These are phyloP conservation scores for Cladorrhinum sp. DNA, from an alignment of 2,329 filamentous ascomycete genomes.

Conservation along the genomic window DNA sequence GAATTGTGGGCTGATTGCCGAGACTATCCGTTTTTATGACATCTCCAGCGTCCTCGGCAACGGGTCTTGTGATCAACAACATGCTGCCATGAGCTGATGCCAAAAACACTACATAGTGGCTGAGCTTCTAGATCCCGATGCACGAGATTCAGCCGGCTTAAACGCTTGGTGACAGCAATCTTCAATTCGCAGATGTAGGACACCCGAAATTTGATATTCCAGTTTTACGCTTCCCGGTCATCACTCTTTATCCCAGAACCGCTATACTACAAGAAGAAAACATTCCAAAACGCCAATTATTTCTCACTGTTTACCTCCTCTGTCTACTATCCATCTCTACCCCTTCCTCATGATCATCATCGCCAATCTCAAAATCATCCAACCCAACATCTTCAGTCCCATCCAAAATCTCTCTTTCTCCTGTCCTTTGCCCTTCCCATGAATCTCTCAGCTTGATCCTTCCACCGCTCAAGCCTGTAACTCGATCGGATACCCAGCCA, in stretches of 20 bases:
- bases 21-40: not conserved
- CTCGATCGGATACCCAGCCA: constrained; percentile 57
- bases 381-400: constrained; percentile 23
- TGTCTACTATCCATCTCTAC: not conserved
- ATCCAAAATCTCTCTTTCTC: constrained; percentile 20
- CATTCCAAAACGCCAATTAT: not conserved
- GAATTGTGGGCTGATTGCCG: not conserved
- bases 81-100: not conserved
- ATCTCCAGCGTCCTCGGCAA: no score
- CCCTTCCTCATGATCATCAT: constrained; percentile 17
- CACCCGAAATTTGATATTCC: no score
- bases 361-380: constrained; percentile 10
- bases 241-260: not conserved
- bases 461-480: constrained; percentile 54
- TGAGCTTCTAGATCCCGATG: no score
- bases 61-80: not conserved
- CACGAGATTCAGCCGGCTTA: no score
- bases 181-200: no score
- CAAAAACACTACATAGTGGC: not conserved
- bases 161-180: no score
- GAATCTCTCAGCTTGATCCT: constrained; percentile 49
- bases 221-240: no score
- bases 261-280: not conserved
- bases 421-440: constrained; percentile 20
- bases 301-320: not conserved